Conservation (phyloP, 345 rosid genomes). For the Arabis alpina region DNA sequence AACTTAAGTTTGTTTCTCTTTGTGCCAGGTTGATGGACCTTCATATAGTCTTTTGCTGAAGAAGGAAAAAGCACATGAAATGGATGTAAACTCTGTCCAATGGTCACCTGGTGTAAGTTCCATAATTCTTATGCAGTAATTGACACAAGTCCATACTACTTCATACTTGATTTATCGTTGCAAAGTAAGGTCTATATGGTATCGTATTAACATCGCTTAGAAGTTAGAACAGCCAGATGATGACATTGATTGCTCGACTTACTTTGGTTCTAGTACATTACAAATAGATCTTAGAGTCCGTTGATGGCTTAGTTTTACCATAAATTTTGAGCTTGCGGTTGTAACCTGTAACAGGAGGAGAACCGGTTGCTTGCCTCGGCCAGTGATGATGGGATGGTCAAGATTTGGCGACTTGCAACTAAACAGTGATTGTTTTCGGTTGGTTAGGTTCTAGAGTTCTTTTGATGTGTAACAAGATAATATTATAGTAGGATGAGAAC, state of each 20-base stretch:
- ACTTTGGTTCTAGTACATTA: not conserved
- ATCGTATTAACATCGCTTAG: not conserved
- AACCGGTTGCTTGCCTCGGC: constrained; percentile 73
- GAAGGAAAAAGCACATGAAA: constrained; percentile 88
- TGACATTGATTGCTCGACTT: not conserved
- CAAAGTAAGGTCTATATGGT: not conserved
- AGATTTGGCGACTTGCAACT: constrained; percentile 71
- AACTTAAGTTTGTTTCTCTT: constrained; percentile 11
- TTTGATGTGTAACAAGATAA: constrained; percentile 21
- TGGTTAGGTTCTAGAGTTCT: constrained; percentile 14
- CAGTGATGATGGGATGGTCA: constrained; percentile 79
- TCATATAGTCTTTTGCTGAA: constrained; percentile 67
- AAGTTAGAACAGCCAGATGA: constrained; percentile 10
- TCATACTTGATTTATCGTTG: constrained; percentile 9
- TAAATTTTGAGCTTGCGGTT: constrained; percentile 11
- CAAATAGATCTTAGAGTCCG: no score
- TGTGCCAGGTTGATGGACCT: constrained; percentile 65
- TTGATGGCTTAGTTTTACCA: not conserved
- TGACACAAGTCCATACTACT: constrained; percentile 10
- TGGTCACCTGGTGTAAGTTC: constrained; percentile 81
- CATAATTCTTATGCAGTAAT: constrained; percentile 26
- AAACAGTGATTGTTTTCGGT: constrained; percentile 35
- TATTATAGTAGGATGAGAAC: not conserved
- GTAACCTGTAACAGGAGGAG: constrained; percentile 27
- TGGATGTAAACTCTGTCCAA: constrained; percentile 84